Conservation (phyloP, 352 stramenopile species). For the Phytophthora citrophthora region DNA sequence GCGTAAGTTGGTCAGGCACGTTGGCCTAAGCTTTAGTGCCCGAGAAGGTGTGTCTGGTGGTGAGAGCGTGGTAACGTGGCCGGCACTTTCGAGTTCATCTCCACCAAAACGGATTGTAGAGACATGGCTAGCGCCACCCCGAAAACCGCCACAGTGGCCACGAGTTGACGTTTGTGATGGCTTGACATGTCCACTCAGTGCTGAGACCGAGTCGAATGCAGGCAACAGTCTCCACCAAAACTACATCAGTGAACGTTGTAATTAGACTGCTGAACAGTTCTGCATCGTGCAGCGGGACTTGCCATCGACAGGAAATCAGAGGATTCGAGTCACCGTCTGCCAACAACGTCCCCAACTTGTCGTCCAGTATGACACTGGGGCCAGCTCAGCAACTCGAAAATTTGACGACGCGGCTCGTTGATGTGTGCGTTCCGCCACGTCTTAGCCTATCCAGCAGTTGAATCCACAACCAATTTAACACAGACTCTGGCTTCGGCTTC, state of each 20-base stretch:
- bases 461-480: too few species aligned
- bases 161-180: constrained; percentile 24
- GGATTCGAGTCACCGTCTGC: neutral
- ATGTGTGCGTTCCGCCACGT: neutral
- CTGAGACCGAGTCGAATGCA: neutral
- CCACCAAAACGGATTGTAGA: constrained; percentile 31
- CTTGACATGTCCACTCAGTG: constrained; percentile 16
- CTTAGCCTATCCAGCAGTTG: too few species aligned
- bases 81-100: constrained; percentile 12
- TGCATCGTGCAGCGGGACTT: constrained; percentile 6
- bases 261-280: constrained; percentile 5
- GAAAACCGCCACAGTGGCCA: constrained; percentile 20
- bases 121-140: neutral
- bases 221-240: constrained; percentile 20
- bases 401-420: neutral
- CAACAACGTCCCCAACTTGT: neutral
- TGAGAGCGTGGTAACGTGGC: constrained; percentile 14
- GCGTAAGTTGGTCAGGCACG: neutral
- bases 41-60: constrained; percentile 2
- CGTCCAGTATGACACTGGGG: constrained; percentile 11
- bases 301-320: neutral
- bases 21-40: neutral
- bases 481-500: too few species aligned
- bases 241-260: neutral
- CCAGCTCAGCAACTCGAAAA: constrained; percentile 8